A percentile compares a stretch with the other conserved stretches of the same genome.
These are phyloP conservation scores for Metrosideros polymorpha DNA, from an alignment of 441 rosid genomes.

Conservation along the genomic window DNA sequence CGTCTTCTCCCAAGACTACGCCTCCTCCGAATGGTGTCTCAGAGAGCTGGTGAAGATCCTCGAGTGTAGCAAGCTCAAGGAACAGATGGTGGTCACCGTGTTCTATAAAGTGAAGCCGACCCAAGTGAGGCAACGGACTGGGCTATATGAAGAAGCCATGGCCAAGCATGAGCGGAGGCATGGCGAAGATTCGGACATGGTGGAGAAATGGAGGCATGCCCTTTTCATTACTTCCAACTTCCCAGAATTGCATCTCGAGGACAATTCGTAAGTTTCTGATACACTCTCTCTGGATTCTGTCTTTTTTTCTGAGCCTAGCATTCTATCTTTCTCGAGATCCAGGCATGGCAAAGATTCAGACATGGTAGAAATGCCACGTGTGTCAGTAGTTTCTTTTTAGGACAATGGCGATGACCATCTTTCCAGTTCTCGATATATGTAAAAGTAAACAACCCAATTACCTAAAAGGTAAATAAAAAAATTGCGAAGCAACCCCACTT, in stretches of 20 bases:
- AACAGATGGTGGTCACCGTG: not conserved
- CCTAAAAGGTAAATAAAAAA: no score
- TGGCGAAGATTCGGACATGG: not conserved
- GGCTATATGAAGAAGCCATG: not conserved
- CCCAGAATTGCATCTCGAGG: not conserved
- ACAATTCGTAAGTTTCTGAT: not conserved
- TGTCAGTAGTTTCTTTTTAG: no score
- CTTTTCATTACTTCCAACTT: not conserved
- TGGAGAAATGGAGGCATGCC: not conserved
- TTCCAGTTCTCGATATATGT: no score
- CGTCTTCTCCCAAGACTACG: not conserved
- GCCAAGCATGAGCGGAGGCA: not conserved
- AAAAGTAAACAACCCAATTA: no score
- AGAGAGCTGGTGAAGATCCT: not conserved
- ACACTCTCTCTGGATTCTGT: not conserved
- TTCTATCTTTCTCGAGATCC: not conserved
- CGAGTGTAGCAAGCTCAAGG: not conserved
- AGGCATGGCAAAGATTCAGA: no score
- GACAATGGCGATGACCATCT: no score
- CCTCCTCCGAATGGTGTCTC: not conserved
- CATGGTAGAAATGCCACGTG: no score
- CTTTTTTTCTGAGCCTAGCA: not conserved
- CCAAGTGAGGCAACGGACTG: not conserved
- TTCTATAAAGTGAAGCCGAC: not conserved
- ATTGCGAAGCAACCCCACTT: no score